These are phyloP conservation scores for Dendrocalamus latiflorus DNA, from an alignment of 202 grass and related monocot species.

Conservation along the genomic window DNA sequence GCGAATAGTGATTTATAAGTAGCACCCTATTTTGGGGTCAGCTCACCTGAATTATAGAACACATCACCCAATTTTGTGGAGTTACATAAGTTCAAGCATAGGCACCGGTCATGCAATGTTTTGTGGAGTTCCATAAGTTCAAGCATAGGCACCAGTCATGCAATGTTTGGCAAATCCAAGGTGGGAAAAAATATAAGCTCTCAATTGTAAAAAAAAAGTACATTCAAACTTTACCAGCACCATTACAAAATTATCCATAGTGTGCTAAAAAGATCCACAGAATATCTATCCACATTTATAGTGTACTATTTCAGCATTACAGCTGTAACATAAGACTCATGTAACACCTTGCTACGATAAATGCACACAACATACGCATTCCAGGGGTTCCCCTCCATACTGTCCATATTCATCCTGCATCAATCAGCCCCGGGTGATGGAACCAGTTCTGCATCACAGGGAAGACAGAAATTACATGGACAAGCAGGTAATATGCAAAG, in stretches of 20 bases:
- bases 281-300: constrained; percentile 7
- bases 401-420: background rate
- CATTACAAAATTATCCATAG: background rate
- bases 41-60: background rate
- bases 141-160: background rate
- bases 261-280: background rate
- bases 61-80: background rate
- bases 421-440: background rate
- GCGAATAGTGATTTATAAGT: background rate
- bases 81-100: background rate
- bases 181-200: background rate
- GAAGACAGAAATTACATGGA: background rate
- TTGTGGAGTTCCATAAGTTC: background rate
- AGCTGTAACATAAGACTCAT: background rate
- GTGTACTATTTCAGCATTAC: background rate
- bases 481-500: background rate
- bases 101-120: background rate
- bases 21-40: background rate
- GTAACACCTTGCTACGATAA: background rate
- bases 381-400: background rate
- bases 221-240: background rate
- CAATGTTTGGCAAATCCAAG: background rate
- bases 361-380: background rate
- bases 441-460: background rate
- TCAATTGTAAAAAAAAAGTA: background rate